Conservation (phyloP, 176 grass and related monocot species). For the Elymus sibiricus region DNA sequence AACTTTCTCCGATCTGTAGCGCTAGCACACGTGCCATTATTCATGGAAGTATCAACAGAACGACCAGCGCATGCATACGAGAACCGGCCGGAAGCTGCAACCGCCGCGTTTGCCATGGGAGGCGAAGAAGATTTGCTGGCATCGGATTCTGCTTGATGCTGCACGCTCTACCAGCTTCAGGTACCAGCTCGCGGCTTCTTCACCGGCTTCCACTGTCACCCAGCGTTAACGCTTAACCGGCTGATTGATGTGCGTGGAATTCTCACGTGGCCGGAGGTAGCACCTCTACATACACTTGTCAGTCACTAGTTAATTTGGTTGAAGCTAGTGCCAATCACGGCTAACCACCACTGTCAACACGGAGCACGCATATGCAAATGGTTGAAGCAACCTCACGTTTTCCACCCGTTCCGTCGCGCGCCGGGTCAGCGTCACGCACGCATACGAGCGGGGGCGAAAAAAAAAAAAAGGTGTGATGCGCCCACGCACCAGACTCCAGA, state of each 20-base stretch:
- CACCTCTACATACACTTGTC: too few relatives aligned
- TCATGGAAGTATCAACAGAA: too few relatives aligned
- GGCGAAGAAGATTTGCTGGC: too few relatives aligned
- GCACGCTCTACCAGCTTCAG: neutral
- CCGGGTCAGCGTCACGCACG: slow-evolving; percentile 1
- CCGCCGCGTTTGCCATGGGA: neutral
- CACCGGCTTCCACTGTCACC: neutral
- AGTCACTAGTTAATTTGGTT: neutral
- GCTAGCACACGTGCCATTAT: neutral
- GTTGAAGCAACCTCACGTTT: neutral
- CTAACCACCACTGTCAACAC: neutral
- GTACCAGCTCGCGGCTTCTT: neutral
- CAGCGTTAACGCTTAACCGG: neutral
- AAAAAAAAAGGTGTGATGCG: too few relatives aligned
- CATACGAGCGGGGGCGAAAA: too few relatives aligned
- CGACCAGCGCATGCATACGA: too few relatives aligned
- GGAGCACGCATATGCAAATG: neutral
- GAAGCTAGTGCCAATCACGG: neutral
- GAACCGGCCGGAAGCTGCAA: neutral
- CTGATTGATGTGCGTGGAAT: neutral
- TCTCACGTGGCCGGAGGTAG: neutral
- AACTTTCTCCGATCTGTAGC: too few relatives aligned
- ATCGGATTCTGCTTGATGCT: neutral
- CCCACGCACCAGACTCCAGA: neutral
- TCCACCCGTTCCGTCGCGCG: neutral